These are phyloP conservation scores for Aristolochia fimbriata DNA, from an alignment of 164 flowering plant genomes.

Conservation along the genomic window DNA sequence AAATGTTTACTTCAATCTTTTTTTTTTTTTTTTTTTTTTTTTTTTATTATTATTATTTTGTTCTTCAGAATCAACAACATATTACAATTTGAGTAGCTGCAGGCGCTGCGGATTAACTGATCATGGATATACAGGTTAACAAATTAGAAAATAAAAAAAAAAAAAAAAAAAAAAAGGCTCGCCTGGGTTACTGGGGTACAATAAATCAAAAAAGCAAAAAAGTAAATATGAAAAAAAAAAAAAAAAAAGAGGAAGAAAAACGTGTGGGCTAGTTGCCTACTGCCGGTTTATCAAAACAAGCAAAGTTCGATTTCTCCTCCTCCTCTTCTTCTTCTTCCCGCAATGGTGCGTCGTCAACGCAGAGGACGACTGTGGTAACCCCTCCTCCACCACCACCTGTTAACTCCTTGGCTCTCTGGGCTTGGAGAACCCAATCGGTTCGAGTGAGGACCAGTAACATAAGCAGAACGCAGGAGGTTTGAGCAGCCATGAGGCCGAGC, in stretches of 20 bases:
- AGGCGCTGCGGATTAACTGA: not conserved
- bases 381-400: slow-evolving; percentile 21
- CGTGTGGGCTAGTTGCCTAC: not conserved
- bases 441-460: slow-evolving; percentile 40
- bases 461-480: slow-evolving; percentile 39
- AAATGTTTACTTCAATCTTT: too few relatives aligned
- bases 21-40: too few relatives aligned
- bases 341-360: too few relatives aligned
- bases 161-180: not conserved
- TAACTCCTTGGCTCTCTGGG: slow-evolving; percentile 42
- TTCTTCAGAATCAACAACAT: not conserved
- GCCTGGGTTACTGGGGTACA: too few relatives aligned
- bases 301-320: not conserved
- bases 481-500: slow-evolving; percentile 67
- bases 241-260: not conserved
- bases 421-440: slow-evolving; percentile 53
- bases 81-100: not conserved
- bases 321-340: not conserved
- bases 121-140: not conserved
- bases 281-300: not conserved
- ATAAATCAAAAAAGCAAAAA: not conserved
- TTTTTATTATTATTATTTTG: too few relatives aligned
- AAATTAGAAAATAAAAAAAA: not conserved
- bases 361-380: too few relatives aligned
- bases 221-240: not conserved